Base-by-base conservation (phyloP, 2,329 filamentous ascomycete species). In the Aspergillus pseudonomiae region DNA sequence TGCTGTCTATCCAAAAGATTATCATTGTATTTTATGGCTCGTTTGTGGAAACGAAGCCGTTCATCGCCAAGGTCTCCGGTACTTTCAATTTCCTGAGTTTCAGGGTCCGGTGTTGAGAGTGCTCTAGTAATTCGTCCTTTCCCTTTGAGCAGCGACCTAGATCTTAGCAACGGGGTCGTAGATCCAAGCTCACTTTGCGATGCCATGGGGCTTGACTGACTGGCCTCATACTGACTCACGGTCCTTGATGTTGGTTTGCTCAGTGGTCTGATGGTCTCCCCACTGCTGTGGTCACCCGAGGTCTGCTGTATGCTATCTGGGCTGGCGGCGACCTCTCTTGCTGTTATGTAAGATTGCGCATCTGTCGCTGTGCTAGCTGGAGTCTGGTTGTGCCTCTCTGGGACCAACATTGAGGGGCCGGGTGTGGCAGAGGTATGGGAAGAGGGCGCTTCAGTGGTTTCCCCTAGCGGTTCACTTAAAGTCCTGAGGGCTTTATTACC, bases 11-110 rank as follows among this genome's bases (percentile, higher is more conserved):
- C 70, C 43, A 74, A 66, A 32, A 81, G 63, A 59, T 79, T 81
- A 64, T 82, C 81, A 52, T 80, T 80, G 65, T 81, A 81, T 45
- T 78, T 76, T 45, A 81, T 79, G 48, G 81, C 70, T n/a, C 77
- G 77, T 26, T 68, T 74, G 14, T 72, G 60, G 32, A 70, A 61
- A 50, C 61, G 67, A 32, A 41, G 62, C 45, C 59, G 54, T 48
- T 66, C 62, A 46, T 61, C 56, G 10, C 59, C 28, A 7, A 50
- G n/a, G 6, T 41, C 68, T 19, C 63, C 66, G 19, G 57, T 63
- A 45, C 71, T 68, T 55, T 75, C 70, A 61, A 77, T 76, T 28
- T 77, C 75, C n/a, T 77, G 75, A 19, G 67, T 71, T 39, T 73
- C 73, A 46, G 79, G 70, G 26, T 61, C 69, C 21, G 50, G 41